Evolutionary conservation across 768 basidiomycete genomes (phyloP).

Genomic region (Rhodotorula paludigena): DNA sequence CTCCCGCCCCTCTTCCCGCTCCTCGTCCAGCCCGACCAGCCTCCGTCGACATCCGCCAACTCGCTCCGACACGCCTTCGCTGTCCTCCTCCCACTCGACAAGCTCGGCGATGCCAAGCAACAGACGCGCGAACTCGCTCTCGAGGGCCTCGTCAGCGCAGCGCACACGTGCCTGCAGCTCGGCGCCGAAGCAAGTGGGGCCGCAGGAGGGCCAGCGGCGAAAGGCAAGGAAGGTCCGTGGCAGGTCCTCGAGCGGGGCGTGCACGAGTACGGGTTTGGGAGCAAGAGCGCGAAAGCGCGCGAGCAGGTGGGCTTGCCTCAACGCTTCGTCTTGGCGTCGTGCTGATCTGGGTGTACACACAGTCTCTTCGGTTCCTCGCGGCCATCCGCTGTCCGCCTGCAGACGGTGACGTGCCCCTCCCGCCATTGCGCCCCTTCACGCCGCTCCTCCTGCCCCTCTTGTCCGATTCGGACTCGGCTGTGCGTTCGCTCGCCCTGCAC

Average conservation of each 20-base stretch:
- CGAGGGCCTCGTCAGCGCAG: constrained; percentile 68
- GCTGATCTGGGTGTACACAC: background rate
- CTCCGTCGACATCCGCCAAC: constrained; percentile 49
- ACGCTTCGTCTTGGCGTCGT: background rate
- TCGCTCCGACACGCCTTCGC: constrained; percentile 62
- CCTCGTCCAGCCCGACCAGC: constrained; percentile 57
- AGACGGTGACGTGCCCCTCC: background rate
- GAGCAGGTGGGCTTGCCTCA: constrained; percentile 64
- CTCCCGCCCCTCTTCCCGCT: constrained; percentile 48
- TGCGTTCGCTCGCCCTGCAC: constrained; percentile 76
- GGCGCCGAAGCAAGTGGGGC: constrained; percentile 44
- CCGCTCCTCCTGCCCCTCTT: constrained; percentile 72
- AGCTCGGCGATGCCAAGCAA: constrained; percentile 72
- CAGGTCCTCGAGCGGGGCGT: constrained; percentile 66
- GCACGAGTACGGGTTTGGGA: constrained; percentile 65
- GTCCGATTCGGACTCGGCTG: constrained; percentile 84
- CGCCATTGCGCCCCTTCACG: constrained; percentile 73
- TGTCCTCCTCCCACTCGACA: constrained; percentile 72
- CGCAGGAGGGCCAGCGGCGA: no score
- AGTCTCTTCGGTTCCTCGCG: constrained; percentile 31
- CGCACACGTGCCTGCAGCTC: constrained; percentile 63
- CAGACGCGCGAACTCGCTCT: constrained; percentile 67
- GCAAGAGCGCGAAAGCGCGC: constrained; percentile 78
- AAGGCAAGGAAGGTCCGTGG: constrained; percentile 16
- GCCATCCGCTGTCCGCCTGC: constrained; percentile 11